These are phyloP conservation scores for Buxus sempervirens DNA, from an alignment of 164 flowering plant species.

Conservation along the genomic window DNA sequence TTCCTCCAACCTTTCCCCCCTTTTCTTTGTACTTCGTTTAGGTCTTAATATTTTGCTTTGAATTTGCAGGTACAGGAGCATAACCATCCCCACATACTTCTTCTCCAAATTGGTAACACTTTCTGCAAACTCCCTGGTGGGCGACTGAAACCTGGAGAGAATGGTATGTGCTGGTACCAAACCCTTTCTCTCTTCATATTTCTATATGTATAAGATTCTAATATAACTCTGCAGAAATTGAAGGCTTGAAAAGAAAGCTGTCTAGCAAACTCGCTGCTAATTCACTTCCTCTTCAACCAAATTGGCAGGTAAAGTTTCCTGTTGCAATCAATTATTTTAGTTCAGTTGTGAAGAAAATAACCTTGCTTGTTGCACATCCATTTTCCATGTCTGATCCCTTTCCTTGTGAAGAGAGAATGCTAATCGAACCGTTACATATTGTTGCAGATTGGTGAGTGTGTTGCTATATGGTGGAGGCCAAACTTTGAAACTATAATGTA, in stretches of 20 bases:
- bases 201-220: too few species aligned
- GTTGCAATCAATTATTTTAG: not conserved
- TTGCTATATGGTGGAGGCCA: conserved; percentile 99
- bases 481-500: conserved; percentile 95
- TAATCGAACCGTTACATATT: not conserved
- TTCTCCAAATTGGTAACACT: conserved; percentile 95
- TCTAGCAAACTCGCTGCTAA: conserved; percentile 98
- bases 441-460: conserved; percentile 96
- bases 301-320: conserved; percentile 77
- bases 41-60: not conserved
- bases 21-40: not conserved
- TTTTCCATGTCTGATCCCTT: too few species aligned
- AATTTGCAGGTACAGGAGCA: conserved; percentile 88
- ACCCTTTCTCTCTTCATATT: not conserved
- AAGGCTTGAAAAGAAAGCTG: conserved; percentile 89
- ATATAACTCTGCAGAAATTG: conserved; percentile 73
- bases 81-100: conserved; percentile 98
- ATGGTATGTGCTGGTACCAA: conserved; percentile 48
- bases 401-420: not conserved
- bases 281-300: conserved; percentile 70
- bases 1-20: too few species aligned
- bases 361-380: too few species aligned
- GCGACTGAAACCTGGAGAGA: conserved; percentile 98
- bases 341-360: too few species aligned
- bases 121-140: conserved; percentile 99